Base-by-base conservation (phyloP, 495 filamentous ascomycete species). In the Penicillium macrosclerotiorum region DNA sequence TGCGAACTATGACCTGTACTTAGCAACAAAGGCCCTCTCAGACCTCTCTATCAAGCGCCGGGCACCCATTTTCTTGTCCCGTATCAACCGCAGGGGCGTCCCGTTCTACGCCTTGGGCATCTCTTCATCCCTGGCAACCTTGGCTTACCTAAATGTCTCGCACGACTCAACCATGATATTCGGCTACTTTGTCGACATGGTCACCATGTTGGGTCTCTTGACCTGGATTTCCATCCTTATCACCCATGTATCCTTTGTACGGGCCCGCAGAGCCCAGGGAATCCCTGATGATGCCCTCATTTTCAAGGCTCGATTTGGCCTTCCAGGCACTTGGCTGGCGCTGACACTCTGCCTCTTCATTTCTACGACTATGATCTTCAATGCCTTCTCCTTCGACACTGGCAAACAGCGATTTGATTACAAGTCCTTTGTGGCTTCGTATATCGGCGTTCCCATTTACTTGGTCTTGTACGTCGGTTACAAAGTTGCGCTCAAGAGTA, bases 361-460 rank as follows among this genome's bases (percentile, higher is more conserved):
- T 49, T 78, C 78, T 2, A 52, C 88, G 19, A 85, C 84, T 44
- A 86, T 90, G 71, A 79, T 85, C 42, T 88, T 85, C 57, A 77
- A 76, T 47, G 77, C 86, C 7, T 88, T 89, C 51, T 56, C 72
- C 12, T 59, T 61, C 6, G 44, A 47, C 2, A 33, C 42, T 1
- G 47, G 47, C 9, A 74, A 73, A 26, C 67, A 74, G 5, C 68
- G 69, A 9, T 76, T 81, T 49, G 69, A 81, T 38, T 77, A 80
- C 43, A 74, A 76, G 52, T 84, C 80, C 42, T 89, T 91, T 58
- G 68, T 93, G 55, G 89, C 86, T 0, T 83, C 81, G 3, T 91
- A 90, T 55, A 74, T 89, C 3, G 85, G 84, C 17, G 85, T 94
- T 46, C 84, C 85, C 4, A 57, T 91, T n/a, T 92, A 87, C 55